Conservation (phyloP, 768 basidiomycete species). For the Agrocybe pediades region DNA sequence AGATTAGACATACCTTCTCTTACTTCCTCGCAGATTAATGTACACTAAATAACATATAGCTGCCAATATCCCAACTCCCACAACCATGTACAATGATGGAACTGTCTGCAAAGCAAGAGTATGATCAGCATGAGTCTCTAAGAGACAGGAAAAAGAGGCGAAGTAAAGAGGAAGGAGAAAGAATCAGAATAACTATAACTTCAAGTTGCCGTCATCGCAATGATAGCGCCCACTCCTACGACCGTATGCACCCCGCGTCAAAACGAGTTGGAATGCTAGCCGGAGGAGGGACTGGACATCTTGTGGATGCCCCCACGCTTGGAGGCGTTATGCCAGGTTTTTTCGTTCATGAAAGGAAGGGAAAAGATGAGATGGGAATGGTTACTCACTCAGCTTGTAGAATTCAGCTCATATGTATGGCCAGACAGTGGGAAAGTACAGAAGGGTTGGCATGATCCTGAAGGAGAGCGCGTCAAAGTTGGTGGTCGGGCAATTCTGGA, state of each 20-base stretch:
- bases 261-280: slow-evolving; percentile 20
- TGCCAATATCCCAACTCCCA: too few species aligned
- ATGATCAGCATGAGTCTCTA: not conserved
- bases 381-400: not conserved
- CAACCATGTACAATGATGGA: too few species aligned
- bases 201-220: slow-evolving; percentile 16
- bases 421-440: not conserved
- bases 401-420: too few species aligned
- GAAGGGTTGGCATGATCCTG: not conserved
- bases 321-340: slow-evolving; percentile 19
- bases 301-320: slow-evolving; percentile 16
- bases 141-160: not conserved
- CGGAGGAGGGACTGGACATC: slow-evolving; percentile 19
- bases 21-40: too few species aligned
- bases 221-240: slow-evolving; percentile 17
- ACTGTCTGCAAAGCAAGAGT: too few species aligned
- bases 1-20: too few species aligned
- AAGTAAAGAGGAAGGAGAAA: not conserved
- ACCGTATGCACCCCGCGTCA: slow-evolving; percentile 21
- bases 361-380: not conserved
- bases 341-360: slow-evolving; percentile 13
- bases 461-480: too few species aligned
- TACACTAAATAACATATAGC: too few species aligned
- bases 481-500: too few species aligned
- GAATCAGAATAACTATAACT: slow-evolving; percentile 22